Percentiles rank a stretch among this genome's conserved stretches.
phyloP scores from a whole-genome alignment of 2,329 filamentous ascomycete genomes.

The Aspergillus costaricaensis region DNA sequence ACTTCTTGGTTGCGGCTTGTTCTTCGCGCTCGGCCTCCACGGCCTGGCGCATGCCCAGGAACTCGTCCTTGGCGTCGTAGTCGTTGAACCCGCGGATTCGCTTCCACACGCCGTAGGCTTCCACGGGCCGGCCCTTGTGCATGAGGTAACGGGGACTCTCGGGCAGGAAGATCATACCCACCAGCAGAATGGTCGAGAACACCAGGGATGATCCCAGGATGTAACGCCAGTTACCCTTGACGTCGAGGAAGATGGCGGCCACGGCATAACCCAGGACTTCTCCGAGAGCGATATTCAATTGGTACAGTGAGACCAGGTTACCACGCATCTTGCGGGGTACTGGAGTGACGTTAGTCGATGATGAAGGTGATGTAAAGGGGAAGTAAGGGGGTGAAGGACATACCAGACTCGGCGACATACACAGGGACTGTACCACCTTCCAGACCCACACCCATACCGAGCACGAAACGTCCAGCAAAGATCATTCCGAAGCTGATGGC shows the following conservation, averaged over 20 bases:
- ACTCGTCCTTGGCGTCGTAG: slow-evolving; percentile 65
- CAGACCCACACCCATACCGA: slow-evolving; percentile 70
- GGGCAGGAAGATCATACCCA: slow-evolving; percentile 71
- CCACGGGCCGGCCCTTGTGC: slow-evolving; percentile 63
- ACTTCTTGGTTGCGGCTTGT: slow-evolving; percentile 56
- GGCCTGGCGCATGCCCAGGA: slow-evolving; percentile 69
- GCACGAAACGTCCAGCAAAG: slow-evolving; percentile 65
- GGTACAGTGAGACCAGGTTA: slow-evolving; percentile 72
- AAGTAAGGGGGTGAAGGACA: slow-evolving; percentile 13
- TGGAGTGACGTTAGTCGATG: slow-evolving; percentile 2
- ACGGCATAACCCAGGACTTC: slow-evolving; percentile 74
- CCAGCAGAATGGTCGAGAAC: slow-evolving; percentile 65
- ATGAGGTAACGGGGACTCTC: slow-evolving; percentile 70
- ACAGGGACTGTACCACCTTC: slow-evolving; percentile 74
- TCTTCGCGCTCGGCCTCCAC: slow-evolving; percentile 60
- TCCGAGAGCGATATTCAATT: slow-evolving; percentile 74
- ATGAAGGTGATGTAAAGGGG: neutral
- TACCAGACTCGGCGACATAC: slow-evolving; percentile 66
- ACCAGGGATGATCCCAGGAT: slow-evolving; percentile 72
- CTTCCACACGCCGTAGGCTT: slow-evolving; percentile 71
- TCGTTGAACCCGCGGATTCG: slow-evolving; percentile 64
- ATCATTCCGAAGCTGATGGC: slow-evolving; percentile 72
- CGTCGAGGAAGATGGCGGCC: slow-evolving; percentile 71
- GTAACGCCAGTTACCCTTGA: slow-evolving; percentile 70
- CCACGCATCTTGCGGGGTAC: slow-evolving; percentile 68